Evolutionary conservation across 495 filamentous ascomycete genomes (phyloP).

Genomic region (Penicillium ochrochloron): DNA sequence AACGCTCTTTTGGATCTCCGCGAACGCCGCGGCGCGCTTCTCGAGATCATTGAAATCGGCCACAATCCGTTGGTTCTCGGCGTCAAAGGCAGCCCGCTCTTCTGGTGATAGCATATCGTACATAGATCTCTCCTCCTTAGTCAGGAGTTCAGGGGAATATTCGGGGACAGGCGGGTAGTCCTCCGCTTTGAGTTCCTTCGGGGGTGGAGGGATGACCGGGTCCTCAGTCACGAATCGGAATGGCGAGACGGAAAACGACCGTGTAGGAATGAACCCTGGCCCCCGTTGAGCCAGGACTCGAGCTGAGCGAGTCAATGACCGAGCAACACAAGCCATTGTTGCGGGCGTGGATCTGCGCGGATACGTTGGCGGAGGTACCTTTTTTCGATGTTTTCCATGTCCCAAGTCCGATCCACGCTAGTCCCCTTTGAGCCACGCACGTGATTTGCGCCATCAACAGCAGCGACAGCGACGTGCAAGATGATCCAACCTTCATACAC

Average conservation of each 20-base stretch:
- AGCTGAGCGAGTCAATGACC: constrained; percentile 46
- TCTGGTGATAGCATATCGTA: constrained; percentile 55
- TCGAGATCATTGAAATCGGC: constrained; percentile 46
- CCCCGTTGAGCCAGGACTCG: constrained; percentile 37
- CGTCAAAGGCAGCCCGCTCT: constrained; percentile 50
- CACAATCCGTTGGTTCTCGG: constrained; percentile 41
- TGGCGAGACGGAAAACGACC: constrained; percentile 47
- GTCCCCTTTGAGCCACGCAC: constrained; percentile 5
- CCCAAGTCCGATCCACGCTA: constrained; percentile 25
- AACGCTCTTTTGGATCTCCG: constrained; percentile 38
- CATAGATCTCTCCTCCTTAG: constrained; percentile 46
- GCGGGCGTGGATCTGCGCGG: constrained; percentile 16
- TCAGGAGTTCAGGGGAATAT: constrained; percentile 48
- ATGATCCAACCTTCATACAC: not conserved
- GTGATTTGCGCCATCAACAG: not conserved
- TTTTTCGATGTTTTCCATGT: constrained; percentile 31
- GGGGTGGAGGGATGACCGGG: constrained; percentile 39
- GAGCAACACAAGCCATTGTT: constrained; percentile 48
- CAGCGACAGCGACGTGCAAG: not conserved
- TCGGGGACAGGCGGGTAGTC: constrained; percentile 40
- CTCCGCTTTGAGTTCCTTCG: constrained; percentile 38
- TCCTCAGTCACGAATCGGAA: constrained; percentile 45
- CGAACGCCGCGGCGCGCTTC: constrained; percentile 37
- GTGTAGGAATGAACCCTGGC: constrained; percentile 31
- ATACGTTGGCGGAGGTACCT: constrained; percentile 10